These are phyloP conservation scores for Cinnamomum chago DNA, from an alignment of 164 flowering plant species.

Conservation along the genomic window DNA sequence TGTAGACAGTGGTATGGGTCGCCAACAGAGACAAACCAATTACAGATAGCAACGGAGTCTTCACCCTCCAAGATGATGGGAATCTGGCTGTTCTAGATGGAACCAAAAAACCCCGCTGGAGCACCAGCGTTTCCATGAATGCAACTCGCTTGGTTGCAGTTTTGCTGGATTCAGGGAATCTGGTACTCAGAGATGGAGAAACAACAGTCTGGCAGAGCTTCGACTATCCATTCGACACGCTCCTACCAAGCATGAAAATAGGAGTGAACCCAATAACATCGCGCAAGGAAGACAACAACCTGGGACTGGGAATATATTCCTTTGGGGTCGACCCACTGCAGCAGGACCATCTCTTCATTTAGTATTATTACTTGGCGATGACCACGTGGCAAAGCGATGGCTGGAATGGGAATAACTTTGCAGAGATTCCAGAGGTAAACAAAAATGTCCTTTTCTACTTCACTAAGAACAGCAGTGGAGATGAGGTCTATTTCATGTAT, in stretches of 20 bases:
- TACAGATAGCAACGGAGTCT: not conserved
- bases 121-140: not conserved
- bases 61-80: not conserved
- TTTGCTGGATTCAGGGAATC: slow-evolving; percentile 6
- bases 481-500: not conserved
- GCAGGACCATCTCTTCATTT: not conserved
- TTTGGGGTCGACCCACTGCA: not conserved
- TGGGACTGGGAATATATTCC: not conserved
- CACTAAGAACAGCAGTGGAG: not conserved
- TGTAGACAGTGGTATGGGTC: not conserved
- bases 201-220: slow-evolving; percentile 3
- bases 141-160: not conserved
- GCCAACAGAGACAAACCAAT: slow-evolving; percentile 2
- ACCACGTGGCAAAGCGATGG: not conserved
- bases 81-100: not conserved
- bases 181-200: not conserved
- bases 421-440: not conserved
- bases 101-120: not conserved
- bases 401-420: slow-evolving; percentile 9
- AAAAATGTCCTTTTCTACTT: not conserved
- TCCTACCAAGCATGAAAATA: slow-evolving; percentile 14
- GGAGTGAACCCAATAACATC: slow-evolving; percentile 11
- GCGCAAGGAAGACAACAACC: slow-evolving; percentile 18
- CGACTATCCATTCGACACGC: slow-evolving; percentile 2
- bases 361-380: not conserved